These are phyloP conservation scores for Backusella australiensis DNA, from an alignment of 192 early-diverging fungal genomes.

Conservation along the genomic window DNA sequence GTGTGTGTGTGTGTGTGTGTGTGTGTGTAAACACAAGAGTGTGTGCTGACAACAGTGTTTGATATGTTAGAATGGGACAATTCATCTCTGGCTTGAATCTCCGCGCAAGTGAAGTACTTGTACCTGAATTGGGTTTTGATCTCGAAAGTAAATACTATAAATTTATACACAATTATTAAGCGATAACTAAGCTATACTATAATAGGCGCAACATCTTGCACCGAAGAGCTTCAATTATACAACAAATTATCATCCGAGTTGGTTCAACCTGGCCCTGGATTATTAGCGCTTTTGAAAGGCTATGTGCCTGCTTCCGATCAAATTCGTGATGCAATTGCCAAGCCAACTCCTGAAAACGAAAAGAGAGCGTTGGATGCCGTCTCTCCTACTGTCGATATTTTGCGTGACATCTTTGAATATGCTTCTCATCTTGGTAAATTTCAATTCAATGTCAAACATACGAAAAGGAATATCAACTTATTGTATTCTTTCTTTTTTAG, in stretches of 20 bases:
- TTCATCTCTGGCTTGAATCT: conserved; percentile 50
- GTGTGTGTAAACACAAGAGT: too few relatives aligned
- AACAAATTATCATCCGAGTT: conserved; percentile 53
- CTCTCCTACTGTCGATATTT: conserved; percentile 72
- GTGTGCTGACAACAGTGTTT: neutral
- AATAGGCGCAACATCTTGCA: conserved; percentile 52
- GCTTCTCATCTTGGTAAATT: conserved; percentile 68
- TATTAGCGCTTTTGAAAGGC: conserved; percentile 52
- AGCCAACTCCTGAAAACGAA: conserved; percentile 82
- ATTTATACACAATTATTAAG: neutral
- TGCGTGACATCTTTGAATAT: conserved; percentile 82
- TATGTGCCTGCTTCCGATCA: conserved; percentile 71
- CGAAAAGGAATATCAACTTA: too few relatives aligned
- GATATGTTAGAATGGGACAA: conserved; percentile 38
- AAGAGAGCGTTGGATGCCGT: conserved; percentile 85
- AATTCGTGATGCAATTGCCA: conserved; percentile 84
- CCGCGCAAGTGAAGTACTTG: conserved; percentile 32
- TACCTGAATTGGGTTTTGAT: conserved; percentile 59
- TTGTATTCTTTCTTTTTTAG: conserved; percentile 29
- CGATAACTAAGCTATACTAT: neutral
- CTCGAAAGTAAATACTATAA: conserved; percentile 55
- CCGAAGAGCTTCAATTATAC: conserved; percentile 63
- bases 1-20: too few relatives aligned
- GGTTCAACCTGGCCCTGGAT: conserved; percentile 43
- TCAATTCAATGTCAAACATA: neutral